Evolutionary conservation across 441 rosid species (phyloP), one percentile per base, ranked within the genome.

Genomic region (Corymbia calophylla): DNA sequence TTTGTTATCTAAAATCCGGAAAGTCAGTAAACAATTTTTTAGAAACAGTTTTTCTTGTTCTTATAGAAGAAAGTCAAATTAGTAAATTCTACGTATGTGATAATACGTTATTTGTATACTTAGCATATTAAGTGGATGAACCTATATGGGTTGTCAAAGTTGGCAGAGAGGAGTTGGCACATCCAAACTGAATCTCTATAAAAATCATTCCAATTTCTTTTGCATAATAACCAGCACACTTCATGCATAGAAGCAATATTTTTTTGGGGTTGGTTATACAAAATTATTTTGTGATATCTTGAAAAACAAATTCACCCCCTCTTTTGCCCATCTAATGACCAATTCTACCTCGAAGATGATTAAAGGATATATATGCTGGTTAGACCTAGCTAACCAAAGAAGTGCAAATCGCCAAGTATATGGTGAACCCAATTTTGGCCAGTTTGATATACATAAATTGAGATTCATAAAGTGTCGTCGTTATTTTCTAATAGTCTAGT

Each of bases 381-480:
- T 1, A 31, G 3, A 66, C 39, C 21, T 15, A 66, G 21, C 73
- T n/a, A 16, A 16, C 73, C 16, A 31, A 66, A 66, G 73, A 15
- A 66, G 31, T 6, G 11, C 2, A 39, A n/a, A 66, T 66, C 2
- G 23, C 39, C 73, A 66, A 66, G 1, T 31, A 16, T 31, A 31
- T 4, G 39, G 21, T 66, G 39, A 66, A 16, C 23, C 8, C 39
- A 16, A 31, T 31, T 1, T 31, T 8, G 18, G 9, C 16, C 4
- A 0, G 10, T 16, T 31, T 6, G 7, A 17, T 54, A 54, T 54
- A 54, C 7, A 54, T 54, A 54, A 6, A 31, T 31, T 5, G 6
- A 8, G 0, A 66, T 8, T 15, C 6, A 66, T 66, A 2, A n/a
- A 16, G 17, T 66, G 73, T 0, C 6, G 0, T 16, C 1, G 0